Evolutionary conservation across 768 basidiomycete genomes (phyloP).

Genomic region (Russula olivacea): DNA sequence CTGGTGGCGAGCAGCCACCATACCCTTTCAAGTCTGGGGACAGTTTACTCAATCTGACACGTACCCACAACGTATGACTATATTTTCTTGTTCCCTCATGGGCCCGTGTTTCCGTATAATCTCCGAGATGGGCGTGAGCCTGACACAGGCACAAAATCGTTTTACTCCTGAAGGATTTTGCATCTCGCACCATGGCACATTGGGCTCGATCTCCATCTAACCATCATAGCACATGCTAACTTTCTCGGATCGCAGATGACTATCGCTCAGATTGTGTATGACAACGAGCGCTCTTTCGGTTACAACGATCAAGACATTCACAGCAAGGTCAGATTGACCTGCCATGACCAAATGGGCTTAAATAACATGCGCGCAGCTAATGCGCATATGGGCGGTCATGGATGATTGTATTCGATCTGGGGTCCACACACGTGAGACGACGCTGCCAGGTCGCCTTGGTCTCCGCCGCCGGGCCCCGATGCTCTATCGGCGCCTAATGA

Average conservation of each 20-base stretch:
- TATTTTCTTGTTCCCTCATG: constrained; percentile 1
- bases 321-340: constrained; percentile 47
- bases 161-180: background rate
- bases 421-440: constrained; percentile 69
- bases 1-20: constrained; percentile 55
- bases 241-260: constrained; percentile 54
- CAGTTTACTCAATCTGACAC: constrained; percentile 66
- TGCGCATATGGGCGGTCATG: constrained; percentile 88
- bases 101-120: background rate
- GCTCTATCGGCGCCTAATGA: constrained; percentile 86
- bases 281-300: constrained; percentile 83
- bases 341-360: background rate
- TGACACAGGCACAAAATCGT: background rate
- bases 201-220: background rate
- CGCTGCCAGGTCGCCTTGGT: constrained; percentile 80
- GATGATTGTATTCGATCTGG: constrained; percentile 84
- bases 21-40: constrained; percentile 80
- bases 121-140: background rate
- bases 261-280: constrained; percentile 89
- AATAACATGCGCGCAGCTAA: constrained; percentile 36
- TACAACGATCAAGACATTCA: constrained; percentile 70
- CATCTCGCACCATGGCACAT: background rate
- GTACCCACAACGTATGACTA: constrained; percentile 69
- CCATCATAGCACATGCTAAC: background rate
- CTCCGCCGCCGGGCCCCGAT: constrained; percentile 81